Conservation (phyloP, 2,329 filamentous ascomycete species). For the Biscogniauxia sp. region DNA sequence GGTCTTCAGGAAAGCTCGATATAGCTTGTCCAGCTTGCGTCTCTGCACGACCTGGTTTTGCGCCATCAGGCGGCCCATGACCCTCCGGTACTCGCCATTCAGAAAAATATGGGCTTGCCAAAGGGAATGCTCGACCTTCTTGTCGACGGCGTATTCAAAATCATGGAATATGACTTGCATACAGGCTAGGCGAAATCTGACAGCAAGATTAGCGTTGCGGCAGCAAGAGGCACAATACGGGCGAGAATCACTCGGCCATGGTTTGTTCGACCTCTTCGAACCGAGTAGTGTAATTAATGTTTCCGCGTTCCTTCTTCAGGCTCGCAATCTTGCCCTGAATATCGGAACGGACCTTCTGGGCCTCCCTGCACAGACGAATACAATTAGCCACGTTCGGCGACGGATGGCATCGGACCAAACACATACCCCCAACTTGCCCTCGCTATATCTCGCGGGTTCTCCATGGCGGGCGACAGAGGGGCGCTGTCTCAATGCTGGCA, state of each 20-base stretch:
- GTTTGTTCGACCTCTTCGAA: conserved; percentile 32
- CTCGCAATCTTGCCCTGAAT: conserved; percentile 23
- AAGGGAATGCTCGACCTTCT: conserved; percentile 66
- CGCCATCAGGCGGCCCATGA: conserved; percentile 55
- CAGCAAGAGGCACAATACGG: not conserved
- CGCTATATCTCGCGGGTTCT: conserved; percentile 27
- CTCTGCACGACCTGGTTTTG: conserved; percentile 58
- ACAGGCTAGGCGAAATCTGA: conserved; percentile 68
- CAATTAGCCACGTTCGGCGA: conserved; percentile 14
- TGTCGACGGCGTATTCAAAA: conserved; percentile 61
- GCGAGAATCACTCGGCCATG: conserved; percentile 30
- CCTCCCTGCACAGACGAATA: conserved; percentile 16
- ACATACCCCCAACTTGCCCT: conserved; percentile 30
- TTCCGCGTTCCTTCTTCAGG: conserved; percentile 30
- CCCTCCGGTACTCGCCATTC: conserved; percentile 74
- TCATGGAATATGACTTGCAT: conserved; percentile 72
- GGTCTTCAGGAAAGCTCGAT: conserved; percentile 80
- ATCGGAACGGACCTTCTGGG: conserved; percentile 29
- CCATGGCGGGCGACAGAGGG: conserved; percentile 19
- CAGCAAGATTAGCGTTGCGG: conserved; percentile 18
- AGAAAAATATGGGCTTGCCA: conserved; percentile 79
- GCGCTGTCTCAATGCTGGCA: conserved; percentile 2
- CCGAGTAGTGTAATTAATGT: conserved; percentile 28
- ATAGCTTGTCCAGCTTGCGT: conserved; percentile 78
- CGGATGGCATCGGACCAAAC: not conserved